phyloP scores from a whole-genome alignment of 2,329 filamentous ascomycete species.

The Phaeosphaeriaceae sp. region DNA sequence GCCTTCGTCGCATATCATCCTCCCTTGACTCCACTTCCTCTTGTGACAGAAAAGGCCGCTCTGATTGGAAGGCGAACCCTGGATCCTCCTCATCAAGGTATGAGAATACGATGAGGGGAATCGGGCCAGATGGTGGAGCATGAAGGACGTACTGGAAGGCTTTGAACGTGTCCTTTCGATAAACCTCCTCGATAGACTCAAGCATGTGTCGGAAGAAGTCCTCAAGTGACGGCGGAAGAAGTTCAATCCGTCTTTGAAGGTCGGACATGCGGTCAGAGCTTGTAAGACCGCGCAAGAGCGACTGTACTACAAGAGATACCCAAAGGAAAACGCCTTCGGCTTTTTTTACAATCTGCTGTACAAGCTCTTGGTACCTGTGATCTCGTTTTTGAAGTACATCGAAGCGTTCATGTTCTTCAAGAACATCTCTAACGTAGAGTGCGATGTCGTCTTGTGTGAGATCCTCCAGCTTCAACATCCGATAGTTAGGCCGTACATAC shows the following conservation, averaged over 20 bases:
- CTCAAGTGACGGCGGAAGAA: constrained; percentile 17
- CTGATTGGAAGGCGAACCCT: too few relatives aligned
- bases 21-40: too few relatives aligned
- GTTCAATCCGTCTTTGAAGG: constrained; percentile 10
- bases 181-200: constrained; percentile 4
- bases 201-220: constrained; percentile 20
- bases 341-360: constrained; percentile 9
- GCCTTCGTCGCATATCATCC: too few relatives aligned
- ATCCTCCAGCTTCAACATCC: constrained; percentile 2
- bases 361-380: background rate
- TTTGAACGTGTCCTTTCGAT: constrained; percentile 12
- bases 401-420: background rate
- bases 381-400: background rate
- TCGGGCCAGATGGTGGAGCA: too few relatives aligned
- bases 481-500: background rate
- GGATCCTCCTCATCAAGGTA: too few relatives aligned
- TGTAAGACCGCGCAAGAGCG: constrained; percentile 11
- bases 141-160: too few relatives aligned
- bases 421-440: background rate
- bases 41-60: too few relatives aligned
- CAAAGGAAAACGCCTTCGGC: constrained; percentile 26
- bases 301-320: constrained; percentile 18
- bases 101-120: too few relatives aligned
- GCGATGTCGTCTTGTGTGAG: constrained; percentile 2
- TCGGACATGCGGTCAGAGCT: constrained; percentile 8